These are phyloP conservation scores for Lentinula detonsa DNA, from an alignment of 768 basidiomycete species.

Conservation along the genomic window DNA sequence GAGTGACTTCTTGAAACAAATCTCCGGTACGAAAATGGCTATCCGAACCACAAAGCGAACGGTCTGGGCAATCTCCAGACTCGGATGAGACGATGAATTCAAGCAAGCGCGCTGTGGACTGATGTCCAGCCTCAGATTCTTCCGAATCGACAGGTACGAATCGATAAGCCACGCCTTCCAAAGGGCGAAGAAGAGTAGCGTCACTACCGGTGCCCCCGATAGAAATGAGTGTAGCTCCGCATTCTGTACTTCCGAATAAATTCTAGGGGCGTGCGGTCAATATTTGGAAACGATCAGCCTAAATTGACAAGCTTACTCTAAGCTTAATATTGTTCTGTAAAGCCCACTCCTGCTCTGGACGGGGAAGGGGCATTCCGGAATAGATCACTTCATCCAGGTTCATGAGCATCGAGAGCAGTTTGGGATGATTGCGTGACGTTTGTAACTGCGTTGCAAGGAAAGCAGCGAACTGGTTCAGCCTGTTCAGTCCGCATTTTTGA, in stretches of 20 bases:
- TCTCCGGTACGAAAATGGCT: slow-evolving; percentile 69
- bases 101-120: slow-evolving; percentile 42
- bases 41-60: slow-evolving; percentile 42
- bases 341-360: slow-evolving; percentile 50
- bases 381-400: slow-evolving; percentile 43
- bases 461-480: slow-evolving; percentile 50
- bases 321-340: slow-evolving; percentile 37
- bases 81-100: slow-evolving; percentile 54
- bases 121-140: slow-evolving; percentile 27
- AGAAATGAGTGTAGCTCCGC: slow-evolving; percentile 45
- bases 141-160: slow-evolving; percentile 36
- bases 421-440: slow-evolving; percentile 36
- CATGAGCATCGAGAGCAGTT: slow-evolving; percentile 37
- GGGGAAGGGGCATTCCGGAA: slow-evolving; percentile 43
- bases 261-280: slow-evolving; percentile 28
- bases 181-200: slow-evolving; percentile 31
- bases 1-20: slow-evolving; percentile 48
- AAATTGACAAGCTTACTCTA: slow-evolving; percentile 25
- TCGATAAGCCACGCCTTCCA: slow-evolving; percentile 39
- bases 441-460: slow-evolving; percentile 47
- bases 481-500: slow-evolving; percentile 43
- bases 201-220: slow-evolving; percentile 29
- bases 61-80: slow-evolving; percentile 55
- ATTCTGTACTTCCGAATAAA: slow-evolving; percentile 54
- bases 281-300: background rate